Evolutionary conservation across 1,284 basidiomycete genomes (phyloP), one percentile per base, ranked within the genome.

Genomic region (Ganoderma sp.): DNA sequence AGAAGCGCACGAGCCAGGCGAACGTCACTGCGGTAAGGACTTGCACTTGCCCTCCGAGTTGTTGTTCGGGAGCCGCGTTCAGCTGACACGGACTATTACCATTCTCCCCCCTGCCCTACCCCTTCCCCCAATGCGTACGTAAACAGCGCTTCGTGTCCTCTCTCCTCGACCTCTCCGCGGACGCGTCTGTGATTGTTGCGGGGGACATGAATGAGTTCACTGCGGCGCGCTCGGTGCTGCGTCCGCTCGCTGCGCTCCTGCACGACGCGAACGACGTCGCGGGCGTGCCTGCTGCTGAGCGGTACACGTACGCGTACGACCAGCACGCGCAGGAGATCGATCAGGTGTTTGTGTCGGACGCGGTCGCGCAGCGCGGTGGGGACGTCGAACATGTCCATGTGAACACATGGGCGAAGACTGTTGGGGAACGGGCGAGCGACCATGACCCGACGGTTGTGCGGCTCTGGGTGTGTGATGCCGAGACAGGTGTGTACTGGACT

Each of bases 171-270:
- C 76, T 79, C 25, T 82, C 88, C 69, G 72, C 80, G 2, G 69
- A 81, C 43, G 87, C 88, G 8, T 85, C 84, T 69, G 78, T 91
- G 68, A 74, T 90, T 61, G 79, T 88, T 15, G 85, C 83, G 5
- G 89, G 89, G 15, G 89, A 90, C 78, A 89, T 86, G 79, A 91
- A 91, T 76, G 89, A 90, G 72, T 89, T 82, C 77, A 70, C 82
- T 15, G 84, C 87, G 69, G 83, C 87, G 0, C 82, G 84, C 57
- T 81, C 84, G 9, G 86, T 87, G 41, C 87, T 85, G 73, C 78
- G 78, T 64, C 80, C 86, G 2, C 77, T 89, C 64, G 76, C 75
- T 2, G 73, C 75, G 3, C 69, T 86, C 37, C 76, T 87, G 62
- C 78, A 76, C n/a, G 87, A 88, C 61, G 82, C 86, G 62, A 87